Conservation (phyloP, 2,329 filamentous ascomycete species). For the Fusarium redolens region DNA sequence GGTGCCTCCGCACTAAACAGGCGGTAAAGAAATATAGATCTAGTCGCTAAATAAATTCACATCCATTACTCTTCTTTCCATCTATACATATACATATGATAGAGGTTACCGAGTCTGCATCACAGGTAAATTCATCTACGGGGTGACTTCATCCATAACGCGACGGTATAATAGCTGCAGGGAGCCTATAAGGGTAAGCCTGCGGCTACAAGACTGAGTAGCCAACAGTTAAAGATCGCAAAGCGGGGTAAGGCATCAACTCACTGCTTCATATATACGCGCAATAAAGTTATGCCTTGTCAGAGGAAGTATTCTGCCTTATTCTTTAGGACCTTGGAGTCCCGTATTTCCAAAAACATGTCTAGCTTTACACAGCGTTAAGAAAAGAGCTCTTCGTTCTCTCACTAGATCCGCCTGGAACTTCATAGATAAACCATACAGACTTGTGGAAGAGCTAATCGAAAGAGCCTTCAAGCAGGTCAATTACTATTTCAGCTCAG, state of each 20-base stretch:
- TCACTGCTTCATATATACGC: background rate
- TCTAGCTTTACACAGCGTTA: too few relatives aligned
- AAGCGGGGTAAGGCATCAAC: background rate
- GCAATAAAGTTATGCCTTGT: background rate
- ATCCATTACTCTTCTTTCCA: too few relatives aligned
- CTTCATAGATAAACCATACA: too few relatives aligned
- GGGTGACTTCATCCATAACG: too few relatives aligned
- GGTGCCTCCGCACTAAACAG: accelerated
- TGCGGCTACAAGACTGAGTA: background rate
- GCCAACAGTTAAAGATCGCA: accelerated
- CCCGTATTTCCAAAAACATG: background rate
- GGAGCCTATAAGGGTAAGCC: background rate
- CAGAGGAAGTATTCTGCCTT: too few relatives aligned
- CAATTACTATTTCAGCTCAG: background rate
- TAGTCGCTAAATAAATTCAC: accelerated
- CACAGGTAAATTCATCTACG: too few relatives aligned
- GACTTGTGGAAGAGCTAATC: background rate
- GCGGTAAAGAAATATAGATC: accelerated
- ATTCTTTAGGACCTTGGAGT: accelerated
- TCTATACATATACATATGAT: too few relatives aligned
- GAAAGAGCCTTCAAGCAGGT: accelerated
- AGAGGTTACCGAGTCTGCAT: too few relatives aligned
- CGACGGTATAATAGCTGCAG: too few relatives aligned
- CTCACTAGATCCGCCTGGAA: background rate
- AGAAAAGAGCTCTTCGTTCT: accelerated